Conservation (phyloP, 2,329 filamentous ascomycete species). For the Neopestalotiopsis sp. region DNA sequence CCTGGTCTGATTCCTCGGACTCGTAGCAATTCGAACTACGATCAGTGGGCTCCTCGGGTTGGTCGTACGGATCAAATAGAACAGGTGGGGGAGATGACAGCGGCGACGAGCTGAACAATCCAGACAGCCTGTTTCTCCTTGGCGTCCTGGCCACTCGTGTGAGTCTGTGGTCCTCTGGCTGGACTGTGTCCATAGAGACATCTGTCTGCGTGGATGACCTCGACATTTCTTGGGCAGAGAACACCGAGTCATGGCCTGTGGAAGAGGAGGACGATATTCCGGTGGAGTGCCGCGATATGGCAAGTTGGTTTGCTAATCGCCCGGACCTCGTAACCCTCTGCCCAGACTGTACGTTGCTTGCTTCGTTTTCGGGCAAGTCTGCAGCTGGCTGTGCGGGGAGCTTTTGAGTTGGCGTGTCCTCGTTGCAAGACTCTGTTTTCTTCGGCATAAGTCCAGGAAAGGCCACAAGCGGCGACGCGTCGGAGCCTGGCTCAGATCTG, state of each 20-base stretch:
- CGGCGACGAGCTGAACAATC: constrained; percentile 54
- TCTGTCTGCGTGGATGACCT: constrained; percentile 35
- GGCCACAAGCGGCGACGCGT: constrained; percentile 21
- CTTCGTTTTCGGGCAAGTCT: neutral
- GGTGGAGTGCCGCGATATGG: constrained; percentile 30
- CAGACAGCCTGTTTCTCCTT: constrained; percentile 26
- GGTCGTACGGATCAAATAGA: constrained; percentile 57
- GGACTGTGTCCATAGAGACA: constrained; percentile 8
- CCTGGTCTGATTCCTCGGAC: constrained; percentile 47
- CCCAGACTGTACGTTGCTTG: neutral
- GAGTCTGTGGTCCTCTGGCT: constrained; percentile 25
- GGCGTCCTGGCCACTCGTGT: constrained; percentile 26
- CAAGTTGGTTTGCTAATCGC: constrained; percentile 25
- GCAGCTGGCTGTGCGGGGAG: neutral
- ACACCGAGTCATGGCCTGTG: constrained; percentile 31
- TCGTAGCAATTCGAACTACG: constrained; percentile 44
- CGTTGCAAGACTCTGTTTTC: neutral
- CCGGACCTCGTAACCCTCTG: constrained; percentile 33
- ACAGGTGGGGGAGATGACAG: constrained; percentile 61
- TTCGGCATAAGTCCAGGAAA: constrained; percentile 6
- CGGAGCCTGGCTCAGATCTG: constrained; percentile 18
- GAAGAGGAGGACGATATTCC: constrained; percentile 30
- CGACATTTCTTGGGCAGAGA: constrained; percentile 30
- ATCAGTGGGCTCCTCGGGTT: constrained; percentile 40
- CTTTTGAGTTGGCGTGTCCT: neutral